A percentile compares a stretch with the other conserved stretches of the same genome.
Evolutionary conservation across 768 basidiomycete species (phyloP).

Genomic region (Pholiota conissans): DNA sequence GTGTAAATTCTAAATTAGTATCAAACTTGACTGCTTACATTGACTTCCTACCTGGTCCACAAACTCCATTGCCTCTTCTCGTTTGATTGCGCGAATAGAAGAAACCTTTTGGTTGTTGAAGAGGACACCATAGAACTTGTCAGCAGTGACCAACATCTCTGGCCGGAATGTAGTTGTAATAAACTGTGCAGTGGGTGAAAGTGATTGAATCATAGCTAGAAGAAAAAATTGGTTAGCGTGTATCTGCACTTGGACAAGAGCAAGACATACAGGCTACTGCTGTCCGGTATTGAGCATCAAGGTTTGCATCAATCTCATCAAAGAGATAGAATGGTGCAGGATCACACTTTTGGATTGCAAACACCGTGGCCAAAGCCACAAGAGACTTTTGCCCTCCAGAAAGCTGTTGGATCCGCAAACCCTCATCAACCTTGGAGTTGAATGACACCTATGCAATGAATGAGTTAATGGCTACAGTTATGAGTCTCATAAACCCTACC

Average conservation of each 20-base stretch:
- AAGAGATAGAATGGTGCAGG: constrained; percentile 99
- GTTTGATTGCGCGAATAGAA: constrained; percentile 81
- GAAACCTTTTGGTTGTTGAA: constrained; percentile 97
- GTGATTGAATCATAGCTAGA: constrained; percentile 89
- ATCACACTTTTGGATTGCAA: constrained; percentile 99
- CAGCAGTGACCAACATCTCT: constrained; percentile 94
- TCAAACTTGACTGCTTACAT: neutral
- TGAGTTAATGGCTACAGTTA: neutral
- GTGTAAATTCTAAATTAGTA: neutral
- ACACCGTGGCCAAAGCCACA: constrained; percentile 94
- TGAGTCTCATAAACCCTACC: constrained; percentile 34
- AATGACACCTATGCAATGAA: constrained; percentile 79
- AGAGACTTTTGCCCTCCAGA: constrained; percentile 98
- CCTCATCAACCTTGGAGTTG: constrained; percentile 98
- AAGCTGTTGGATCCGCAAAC: constrained; percentile 92
- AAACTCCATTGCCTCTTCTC: constrained; percentile 92
- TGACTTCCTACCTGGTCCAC: constrained; percentile 77
- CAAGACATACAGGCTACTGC: constrained; percentile 83
- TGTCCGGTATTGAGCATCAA: constrained; percentile 96
- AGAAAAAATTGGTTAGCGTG: too few species aligned
- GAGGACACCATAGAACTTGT: constrained; percentile 96
- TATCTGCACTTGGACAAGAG: too few species aligned
- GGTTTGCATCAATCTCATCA: constrained; percentile 98
- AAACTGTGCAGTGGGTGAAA: constrained; percentile 88
- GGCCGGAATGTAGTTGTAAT: constrained; percentile 98